These are phyloP conservation scores for Lentinula aciculospora DNA, from an alignment of 768 basidiomycete genomes.

Conservation along the genomic window DNA sequence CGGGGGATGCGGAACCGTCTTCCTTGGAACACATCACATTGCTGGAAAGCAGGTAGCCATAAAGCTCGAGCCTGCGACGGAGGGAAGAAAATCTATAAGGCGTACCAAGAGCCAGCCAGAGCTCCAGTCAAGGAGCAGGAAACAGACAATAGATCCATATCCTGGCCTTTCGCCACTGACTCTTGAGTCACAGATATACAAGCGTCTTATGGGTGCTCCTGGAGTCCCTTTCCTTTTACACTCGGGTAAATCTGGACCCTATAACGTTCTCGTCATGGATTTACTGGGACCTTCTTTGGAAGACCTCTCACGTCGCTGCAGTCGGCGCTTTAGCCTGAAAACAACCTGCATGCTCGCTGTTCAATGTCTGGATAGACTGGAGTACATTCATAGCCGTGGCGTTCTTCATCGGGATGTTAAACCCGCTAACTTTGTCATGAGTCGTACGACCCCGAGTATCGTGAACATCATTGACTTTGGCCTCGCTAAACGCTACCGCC, in stretches of 20 bases:
- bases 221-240: slow-evolving; percentile 92
- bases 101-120: slow-evolving; percentile 8
- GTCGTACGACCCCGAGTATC: slow-evolving; percentile 44
- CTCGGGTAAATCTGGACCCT: slow-evolving; percentile 87
- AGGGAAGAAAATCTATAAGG: neutral
- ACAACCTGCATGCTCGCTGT: slow-evolving; percentile 92
- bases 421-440: slow-evolving; percentile 99
- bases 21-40: slow-evolving; percentile 71
- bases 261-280: slow-evolving; percentile 98
- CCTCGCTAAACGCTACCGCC: slow-evolving; percentile 74
- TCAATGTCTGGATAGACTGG: slow-evolving; percentile 89
- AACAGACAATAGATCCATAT: slow-evolving; percentile 14
- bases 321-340: slow-evolving; percentile 90
- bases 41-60: slow-evolving; percentile 84
- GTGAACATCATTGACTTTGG: slow-evolving; percentile 95
- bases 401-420: slow-evolving; percentile 97
- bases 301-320: slow-evolving; percentile 84
- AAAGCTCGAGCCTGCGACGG: slow-evolving; percentile 64
- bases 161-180: slow-evolving; percentile 36
- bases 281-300: slow-evolving; percentile 87
- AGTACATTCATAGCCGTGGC: slow-evolving; percentile 93
- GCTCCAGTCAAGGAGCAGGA: neutral
- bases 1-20: slow-evolving; percentile 78
- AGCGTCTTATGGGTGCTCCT: slow-evolving; percentile 81
- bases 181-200: slow-evolving; percentile 90